Percentiles rank a stretch among this genome's conserved stretches.
Evolutionary conservation across 129 eudicot genomes (phyloP).

Genomic region (Apium graveolens): DNA sequence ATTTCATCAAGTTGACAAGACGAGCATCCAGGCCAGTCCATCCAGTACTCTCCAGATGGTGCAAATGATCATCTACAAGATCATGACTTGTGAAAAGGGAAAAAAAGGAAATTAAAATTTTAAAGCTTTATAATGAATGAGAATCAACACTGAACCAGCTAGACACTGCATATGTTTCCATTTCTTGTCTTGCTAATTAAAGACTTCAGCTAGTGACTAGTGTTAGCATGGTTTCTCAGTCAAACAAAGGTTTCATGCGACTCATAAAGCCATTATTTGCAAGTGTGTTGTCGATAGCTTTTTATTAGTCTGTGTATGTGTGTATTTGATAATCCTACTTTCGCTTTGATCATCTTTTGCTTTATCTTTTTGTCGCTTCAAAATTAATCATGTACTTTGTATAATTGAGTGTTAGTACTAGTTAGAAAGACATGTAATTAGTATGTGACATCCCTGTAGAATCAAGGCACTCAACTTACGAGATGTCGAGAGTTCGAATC

Average conservation of each 20-base stretch:
- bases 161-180: neutral
- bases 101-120: neutral
- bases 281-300: slow-evolving; percentile 8
- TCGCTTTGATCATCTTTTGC: neutral
- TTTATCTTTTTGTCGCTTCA: neutral
- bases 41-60: neutral
- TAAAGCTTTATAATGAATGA: neutral
- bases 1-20: neutral
- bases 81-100: neutral
- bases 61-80: neutral
- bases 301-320: neutral
- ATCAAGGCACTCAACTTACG: too few species aligned
- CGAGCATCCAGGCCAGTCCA: neutral
- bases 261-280: neutral
- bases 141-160: neutral
- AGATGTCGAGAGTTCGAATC: too few species aligned
- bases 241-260: neutral
- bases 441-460: too few species aligned
- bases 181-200: neutral
- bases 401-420: too few species aligned
- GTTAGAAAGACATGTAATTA: neutral
- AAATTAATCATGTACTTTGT: neutral
- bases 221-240: neutral
- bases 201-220: neutral
- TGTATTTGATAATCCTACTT: neutral